These are phyloP conservation scores for Monotropa hypopitys DNA, from an alignment of 179 eudicot species.

Conservation along the genomic window DNA sequence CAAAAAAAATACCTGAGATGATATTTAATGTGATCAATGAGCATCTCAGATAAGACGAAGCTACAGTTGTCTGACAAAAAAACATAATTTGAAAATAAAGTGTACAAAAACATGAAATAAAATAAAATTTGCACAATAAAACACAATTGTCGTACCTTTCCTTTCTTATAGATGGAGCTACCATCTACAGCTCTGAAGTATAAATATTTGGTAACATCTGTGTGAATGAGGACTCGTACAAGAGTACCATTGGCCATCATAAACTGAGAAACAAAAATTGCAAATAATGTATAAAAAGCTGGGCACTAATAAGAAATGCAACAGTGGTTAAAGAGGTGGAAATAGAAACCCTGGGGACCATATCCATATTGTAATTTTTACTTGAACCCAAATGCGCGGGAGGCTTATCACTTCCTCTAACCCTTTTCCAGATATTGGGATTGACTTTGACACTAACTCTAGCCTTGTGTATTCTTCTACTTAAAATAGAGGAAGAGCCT, in stretches of 20 bases:
- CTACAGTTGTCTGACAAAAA: no score
- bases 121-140: background rate
- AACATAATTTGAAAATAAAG: background rate
- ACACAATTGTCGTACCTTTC: constrained; percentile 40
- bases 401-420: constrained; percentile 57
- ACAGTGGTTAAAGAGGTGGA: background rate
- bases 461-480: no score
- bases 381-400: constrained; percentile 57
- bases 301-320: background rate
- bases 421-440: constrained; percentile 72
- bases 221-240: constrained; percentile 71
- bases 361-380: constrained; percentile 68
- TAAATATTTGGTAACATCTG: constrained; percentile 67
- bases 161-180: constrained; percentile 63
- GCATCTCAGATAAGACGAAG: no score
- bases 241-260: constrained; percentile 82
- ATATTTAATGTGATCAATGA: no score
- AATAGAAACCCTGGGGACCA: constrained; percentile 61
- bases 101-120: no score
- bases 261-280: constrained; percentile 28
- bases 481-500: no score
- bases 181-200: constrained; percentile 77
- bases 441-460: no score
- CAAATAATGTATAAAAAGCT: constrained; percentile 2
- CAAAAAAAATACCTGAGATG: no score